Percentiles rank a stretch among this genome's conserved stretches.
These are phyloP conservation scores for Rubus parviflorus DNA, from an alignment of 306 rosid species.

Conservation along the genomic window DNA sequence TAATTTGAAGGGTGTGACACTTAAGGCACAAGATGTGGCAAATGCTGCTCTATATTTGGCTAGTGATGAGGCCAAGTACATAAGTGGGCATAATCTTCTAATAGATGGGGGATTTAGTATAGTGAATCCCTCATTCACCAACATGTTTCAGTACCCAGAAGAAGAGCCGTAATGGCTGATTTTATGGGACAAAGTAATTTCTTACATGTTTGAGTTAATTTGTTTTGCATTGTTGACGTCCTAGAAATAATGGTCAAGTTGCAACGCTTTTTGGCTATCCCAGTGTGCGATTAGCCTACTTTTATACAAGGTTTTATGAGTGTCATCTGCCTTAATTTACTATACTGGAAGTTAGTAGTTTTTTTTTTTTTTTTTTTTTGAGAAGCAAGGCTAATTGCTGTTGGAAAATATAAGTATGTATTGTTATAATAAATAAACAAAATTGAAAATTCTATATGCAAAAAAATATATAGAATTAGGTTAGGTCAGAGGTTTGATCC, in stretches of 20 bases:
- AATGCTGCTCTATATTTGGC: conserved; percentile 80
- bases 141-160: conserved; percentile 46
- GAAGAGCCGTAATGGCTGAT: conserved; percentile 24
- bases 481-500: too few species aligned
- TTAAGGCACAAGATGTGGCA: conserved; percentile 68
- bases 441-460: too few species aligned
- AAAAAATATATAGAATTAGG: too few species aligned
- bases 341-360: background rate
- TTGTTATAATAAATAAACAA: too few species aligned
- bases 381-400: too few species aligned
- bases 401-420: too few species aligned
- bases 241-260: background rate
- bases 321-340: background rate
- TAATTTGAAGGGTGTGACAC: conserved; percentile 59
- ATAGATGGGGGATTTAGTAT: conserved; percentile 73
- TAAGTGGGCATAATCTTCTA: conserved; percentile 79
- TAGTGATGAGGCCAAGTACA: conserved; percentile 62
- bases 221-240: background rate
- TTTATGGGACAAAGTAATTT: background rate
- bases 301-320: background rate
- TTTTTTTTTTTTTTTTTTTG: too few species aligned
- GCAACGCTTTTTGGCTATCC: background rate
- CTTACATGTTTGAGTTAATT: background rate
- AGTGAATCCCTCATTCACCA: conserved; percentile 47
- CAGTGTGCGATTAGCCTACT: background rate